Percentiles rank a stretch among this genome's conserved stretches.
phyloP scores from a whole-genome alignment of 176 grass and related monocot genomes.

The Hsuehochloa calcarea region DNA sequence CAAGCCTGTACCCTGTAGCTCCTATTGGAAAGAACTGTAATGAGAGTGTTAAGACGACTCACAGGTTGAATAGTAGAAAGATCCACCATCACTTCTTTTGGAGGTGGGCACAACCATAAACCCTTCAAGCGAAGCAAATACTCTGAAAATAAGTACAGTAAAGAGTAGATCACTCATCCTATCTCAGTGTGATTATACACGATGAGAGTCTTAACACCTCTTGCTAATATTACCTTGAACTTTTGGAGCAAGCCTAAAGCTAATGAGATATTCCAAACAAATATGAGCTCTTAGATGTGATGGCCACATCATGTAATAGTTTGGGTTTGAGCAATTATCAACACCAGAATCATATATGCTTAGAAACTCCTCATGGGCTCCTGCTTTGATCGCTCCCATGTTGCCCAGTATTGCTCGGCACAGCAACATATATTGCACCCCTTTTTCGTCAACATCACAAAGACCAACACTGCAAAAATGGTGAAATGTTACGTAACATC shows the following conservation, averaged over 20 bases:
- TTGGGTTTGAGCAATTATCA: slow-evolving; percentile 39
- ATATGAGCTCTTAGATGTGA: slow-evolving; percentile 32
- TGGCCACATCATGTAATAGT: slow-evolving; percentile 40
- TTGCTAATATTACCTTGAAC: slow-evolving; percentile 40
- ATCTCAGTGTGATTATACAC: not conserved
- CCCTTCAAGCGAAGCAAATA: slow-evolving; percentile 47
- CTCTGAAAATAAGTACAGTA: slow-evolving; percentile 36
- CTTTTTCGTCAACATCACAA: slow-evolving; percentile 74
- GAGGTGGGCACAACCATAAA: slow-evolving; percentile 16
- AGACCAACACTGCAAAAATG: slow-evolving; percentile 42
- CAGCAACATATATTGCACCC: slow-evolving; percentile 60
- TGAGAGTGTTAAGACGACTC: slow-evolving; percentile 16
- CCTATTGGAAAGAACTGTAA: not conserved
- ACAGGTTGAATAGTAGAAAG: slow-evolving; percentile 45
- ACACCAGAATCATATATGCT: slow-evolving; percentile 35
- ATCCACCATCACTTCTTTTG: slow-evolving; percentile 24
- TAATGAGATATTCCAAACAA: slow-evolving; percentile 48
- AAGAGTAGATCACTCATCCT: slow-evolving; percentile 11
- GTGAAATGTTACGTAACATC: slow-evolving; percentile 3
- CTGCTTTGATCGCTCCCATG: slow-evolving; percentile 24
- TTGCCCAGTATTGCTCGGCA: slow-evolving; percentile 50
- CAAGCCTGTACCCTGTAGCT: not conserved
- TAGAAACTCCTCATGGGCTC: slow-evolving; percentile 27
- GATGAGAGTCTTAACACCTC: not conserved
- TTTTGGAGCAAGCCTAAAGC: slow-evolving; percentile 51